These are phyloP conservation scores for Saccharomycopsis fermentans DNA, from an alignment of 805 yeast species.

Conservation along the genomic window DNA sequence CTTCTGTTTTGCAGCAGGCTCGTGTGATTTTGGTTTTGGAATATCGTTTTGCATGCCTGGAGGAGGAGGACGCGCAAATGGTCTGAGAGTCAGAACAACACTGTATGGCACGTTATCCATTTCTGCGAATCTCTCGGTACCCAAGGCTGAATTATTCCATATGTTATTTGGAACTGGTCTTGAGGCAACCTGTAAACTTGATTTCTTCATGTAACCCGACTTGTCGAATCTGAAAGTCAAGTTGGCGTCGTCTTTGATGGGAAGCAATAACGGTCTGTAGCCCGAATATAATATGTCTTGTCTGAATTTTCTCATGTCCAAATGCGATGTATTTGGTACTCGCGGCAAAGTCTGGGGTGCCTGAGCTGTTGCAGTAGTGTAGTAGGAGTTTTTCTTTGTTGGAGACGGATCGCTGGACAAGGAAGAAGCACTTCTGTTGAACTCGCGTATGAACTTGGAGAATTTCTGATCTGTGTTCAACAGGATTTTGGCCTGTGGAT, in stretches of 20 bases:
- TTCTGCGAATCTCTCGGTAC: slow-evolving; percentile 17
- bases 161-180: slow-evolving; percentile 13
- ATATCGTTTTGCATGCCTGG: slow-evolving; percentile 1
- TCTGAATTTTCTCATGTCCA: slow-evolving; percentile 13
- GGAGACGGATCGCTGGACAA: neutral
- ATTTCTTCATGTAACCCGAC: slow-evolving; percentile 3
- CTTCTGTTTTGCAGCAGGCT: neutral
- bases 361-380: neutral
- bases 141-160: slow-evolving; percentile 18
- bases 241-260: slow-evolving; percentile 8
- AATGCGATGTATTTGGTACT: slow-evolving; percentile 15
- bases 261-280: slow-evolving; percentile 15
- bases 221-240: slow-evolving; percentile 11
- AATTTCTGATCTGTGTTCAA: slow-evolving; percentile 15
- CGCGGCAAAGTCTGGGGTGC: slow-evolving; percentile 3
- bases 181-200: neutral
- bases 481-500: slow-evolving; percentile 2
- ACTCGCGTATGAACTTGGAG: slow-evolving; percentile 15
- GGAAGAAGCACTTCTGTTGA: slow-evolving; percentile 5
- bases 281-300: slow-evolving; percentile 15
- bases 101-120: slow-evolving; percentile 18
- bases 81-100: slow-evolving; percentile 13
- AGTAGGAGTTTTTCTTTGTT: neutral
- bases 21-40: neutral
- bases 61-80: slow-evolving; percentile 13